Evolutionary conservation across 2,329 filamentous ascomycete species (phyloP), one percentile per base, ranked within the genome.

Genomic region (Penicillium palitans): DNA sequence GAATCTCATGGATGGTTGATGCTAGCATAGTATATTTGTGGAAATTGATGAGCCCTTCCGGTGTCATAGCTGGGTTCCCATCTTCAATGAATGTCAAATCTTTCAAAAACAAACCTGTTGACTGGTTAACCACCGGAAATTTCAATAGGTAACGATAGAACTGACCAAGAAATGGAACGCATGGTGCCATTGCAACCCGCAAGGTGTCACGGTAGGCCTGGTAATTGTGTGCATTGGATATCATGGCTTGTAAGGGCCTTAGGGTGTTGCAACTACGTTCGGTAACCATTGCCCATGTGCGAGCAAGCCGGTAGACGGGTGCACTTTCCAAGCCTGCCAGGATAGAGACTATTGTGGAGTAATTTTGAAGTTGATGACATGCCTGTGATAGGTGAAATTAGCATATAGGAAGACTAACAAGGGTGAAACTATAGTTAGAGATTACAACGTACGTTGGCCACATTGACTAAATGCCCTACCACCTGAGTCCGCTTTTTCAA

Each of bases 81-180:
- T 98, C 93, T 75, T 97, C 93, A 64, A 97, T 97, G 71, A 98
- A 98, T 0, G 92, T 96, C 42, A 97, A 80, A 78, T 97, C 93
- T 55, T 93, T 97, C 59, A 98, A 80, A 72, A 96, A 97, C 56
- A 97, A 91, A 73, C 91, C 90, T 93, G 15, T 8, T 24, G 63
- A 9, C 19, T 44, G n/a, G 37, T 37, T 27, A 45, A 54, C 8
- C 6, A 19, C 13, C 6, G 25, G n/a, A 1, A 45, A 29, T 13
- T 29, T 29, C 6, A 10, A 19, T 41, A 2, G 29, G 15, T 19
- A 41, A 55, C 48, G 39, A 66, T 48, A 67, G 51, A 27, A 72
- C 82, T 60, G 82, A 91, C 92, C 93, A 70, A 98, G 97, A 1
- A 33, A 33, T 15, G 93, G 93, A 70, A 97, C 96, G 72, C 93